Conservation (phyloP, 208 protist genomes). For the Cochliopodium minus region DNA sequence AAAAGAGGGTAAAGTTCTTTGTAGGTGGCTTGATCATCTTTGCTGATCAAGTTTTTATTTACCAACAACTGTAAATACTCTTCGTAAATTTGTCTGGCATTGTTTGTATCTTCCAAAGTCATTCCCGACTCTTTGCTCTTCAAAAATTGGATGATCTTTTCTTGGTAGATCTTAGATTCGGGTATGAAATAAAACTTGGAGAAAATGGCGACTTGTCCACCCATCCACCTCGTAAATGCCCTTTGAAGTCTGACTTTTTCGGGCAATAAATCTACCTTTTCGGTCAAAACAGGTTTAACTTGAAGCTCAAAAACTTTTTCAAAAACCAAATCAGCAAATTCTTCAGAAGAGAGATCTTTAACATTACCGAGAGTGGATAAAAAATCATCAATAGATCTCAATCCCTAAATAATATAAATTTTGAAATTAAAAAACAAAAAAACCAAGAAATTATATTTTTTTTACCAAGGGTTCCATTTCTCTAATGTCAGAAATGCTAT, state of each 20-base stretch:
- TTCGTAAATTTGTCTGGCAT: not conserved
- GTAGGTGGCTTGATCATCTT: not conserved
- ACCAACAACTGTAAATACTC: not conserved
- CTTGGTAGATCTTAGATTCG: not conserved
- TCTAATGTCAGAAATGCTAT: not conserved
- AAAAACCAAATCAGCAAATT: not conserved
- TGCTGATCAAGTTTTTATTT: not conserved
- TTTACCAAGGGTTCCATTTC: no score
- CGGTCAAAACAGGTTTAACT: not conserved
- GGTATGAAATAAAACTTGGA: not conserved
- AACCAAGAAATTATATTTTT: no score
- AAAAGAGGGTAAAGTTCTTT: not conserved
- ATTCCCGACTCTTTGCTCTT: not conserved
- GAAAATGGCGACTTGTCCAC: not conserved
- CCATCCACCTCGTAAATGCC: not conserved
- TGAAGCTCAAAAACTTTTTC: not conserved
- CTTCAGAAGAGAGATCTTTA: not conserved
- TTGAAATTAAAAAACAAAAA: no score
- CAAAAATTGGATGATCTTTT: not conserved
- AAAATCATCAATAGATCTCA: no score
- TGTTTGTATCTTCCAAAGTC: not conserved
- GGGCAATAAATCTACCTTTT: not conserved
- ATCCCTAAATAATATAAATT: no score
- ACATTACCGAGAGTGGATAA: not conserved
- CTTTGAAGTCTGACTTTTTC: not conserved